Evolutionary conservation across 1,284 basidiomycete species (phyloP), one percentile per base, ranked within the genome.

Genomic region (Takashimella tepidaria): DNA sequence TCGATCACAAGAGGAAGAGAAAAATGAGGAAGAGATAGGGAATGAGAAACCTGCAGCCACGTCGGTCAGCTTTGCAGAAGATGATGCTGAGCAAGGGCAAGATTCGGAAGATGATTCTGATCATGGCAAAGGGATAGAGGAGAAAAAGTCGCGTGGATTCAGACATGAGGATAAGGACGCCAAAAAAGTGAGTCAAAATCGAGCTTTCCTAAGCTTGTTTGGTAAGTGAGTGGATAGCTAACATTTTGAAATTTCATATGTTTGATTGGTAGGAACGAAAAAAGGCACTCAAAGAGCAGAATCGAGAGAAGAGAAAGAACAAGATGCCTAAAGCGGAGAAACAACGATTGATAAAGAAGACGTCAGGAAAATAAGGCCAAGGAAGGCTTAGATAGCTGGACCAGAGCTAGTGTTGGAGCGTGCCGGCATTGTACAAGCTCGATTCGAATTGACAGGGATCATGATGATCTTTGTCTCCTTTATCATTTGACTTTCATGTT

Each of bases 241-340:
- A n/a, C n/a, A n/a, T n/a, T n/a, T n/a, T n/a, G n/a, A n/a, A n/a
- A n/a, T n/a, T n/a, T 37, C 31, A 37, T 19, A 3, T 3, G 11
- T 11, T 22, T 3, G 21, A 1, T 46, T 22, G n/a, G 41, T 69
- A 93, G 89, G 89, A 92, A 73, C 84, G 92, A 10, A 93, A 96
- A 75, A 88, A 89, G 70, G 85, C 86, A 11, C 83, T 82, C 26
- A 97, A 96, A 72, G 87, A 86, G 60, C 88, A 89, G 72, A 84
- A 86, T 50, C 82, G 87, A 64, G 92, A 96, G 77, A 89, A 84
- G 74, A 81, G 92, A 57, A 89, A 92, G 74, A 80, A 83, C 61
- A 97, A 97, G 78, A 91, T 97, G 80, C 88, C 90, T 50, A 97
- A 97, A 74, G 83, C 85, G 41, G 90, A 93, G 76, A 97, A 97